phyloP scores from a whole-genome alignment of 2,329 filamentous ascomycete species.

The Fusarium protoensiforme region DNA sequence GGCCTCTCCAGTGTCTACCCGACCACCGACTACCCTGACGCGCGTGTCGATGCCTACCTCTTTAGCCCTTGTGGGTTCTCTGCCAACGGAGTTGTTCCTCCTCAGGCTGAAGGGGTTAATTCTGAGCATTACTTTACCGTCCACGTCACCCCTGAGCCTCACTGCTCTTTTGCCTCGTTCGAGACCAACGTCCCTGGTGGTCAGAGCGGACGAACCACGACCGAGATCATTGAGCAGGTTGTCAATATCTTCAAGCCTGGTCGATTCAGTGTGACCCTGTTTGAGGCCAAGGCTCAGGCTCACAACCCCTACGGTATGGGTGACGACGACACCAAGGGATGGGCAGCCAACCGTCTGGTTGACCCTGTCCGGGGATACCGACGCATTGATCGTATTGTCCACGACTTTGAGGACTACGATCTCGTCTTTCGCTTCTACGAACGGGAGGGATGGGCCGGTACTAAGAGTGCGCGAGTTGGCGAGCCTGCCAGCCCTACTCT shows the following conservation, averaged over 20 bases:
- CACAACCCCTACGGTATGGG: conserved; percentile 55
- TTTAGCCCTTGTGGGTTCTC: conserved; percentile 98
- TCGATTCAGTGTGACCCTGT: conserved; percentile 96
- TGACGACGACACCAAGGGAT: conserved; percentile 52
- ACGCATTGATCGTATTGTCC: conserved; percentile 92
- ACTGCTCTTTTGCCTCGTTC: conserved; percentile 97
- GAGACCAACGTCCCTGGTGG: conserved; percentile 96
- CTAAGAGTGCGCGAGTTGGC: conserved; percentile 64
- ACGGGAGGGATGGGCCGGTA: conserved; percentile 78
- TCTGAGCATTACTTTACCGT: conserved; percentile 95
- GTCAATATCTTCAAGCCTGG: conserved; percentile 96
- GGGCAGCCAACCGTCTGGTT: conserved; percentile 65
- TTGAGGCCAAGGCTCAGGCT: conserved; percentile 81
- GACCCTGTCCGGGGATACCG: conserved; percentile 88
- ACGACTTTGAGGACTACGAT: conserved; percentile 97
- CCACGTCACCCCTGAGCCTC: conserved; percentile 95
- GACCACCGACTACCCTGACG: conserved; percentile 86
- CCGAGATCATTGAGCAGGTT: conserved; percentile 92
- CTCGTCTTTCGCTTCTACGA: conserved; percentile 97
- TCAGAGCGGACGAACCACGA: conserved; percentile 87
- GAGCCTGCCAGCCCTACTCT: conserved; percentile 51
- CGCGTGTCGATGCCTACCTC: conserved; percentile 93
- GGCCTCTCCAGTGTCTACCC: conserved; percentile 92
- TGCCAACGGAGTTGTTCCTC: conserved; percentile 93
- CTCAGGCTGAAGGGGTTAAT: conserved; percentile 60